Conservation (phyloP, 139 green algal genomes). For the Chlamydomonas asymmetrica region DNA sequence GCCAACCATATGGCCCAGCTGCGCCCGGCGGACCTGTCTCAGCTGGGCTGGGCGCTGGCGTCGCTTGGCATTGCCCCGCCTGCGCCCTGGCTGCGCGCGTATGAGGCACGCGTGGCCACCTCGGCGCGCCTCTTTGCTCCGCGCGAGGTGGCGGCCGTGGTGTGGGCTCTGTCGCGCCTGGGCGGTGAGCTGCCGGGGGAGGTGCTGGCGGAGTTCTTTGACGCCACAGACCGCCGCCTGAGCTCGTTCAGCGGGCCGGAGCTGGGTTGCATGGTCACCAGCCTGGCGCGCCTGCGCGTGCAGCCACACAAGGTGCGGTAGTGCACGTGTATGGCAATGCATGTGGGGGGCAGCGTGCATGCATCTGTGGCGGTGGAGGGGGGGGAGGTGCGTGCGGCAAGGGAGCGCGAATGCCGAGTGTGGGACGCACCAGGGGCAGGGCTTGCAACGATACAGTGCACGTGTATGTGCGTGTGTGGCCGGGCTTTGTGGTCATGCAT, state of each 20-base stretch:
- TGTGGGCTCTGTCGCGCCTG: slow-evolving; percentile 42
- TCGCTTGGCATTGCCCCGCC: slow-evolving; percentile 7
- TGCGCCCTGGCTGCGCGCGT: neutral
- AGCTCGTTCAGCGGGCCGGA: slow-evolving; percentile 40
- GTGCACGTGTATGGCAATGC: slow-evolving; percentile 8
- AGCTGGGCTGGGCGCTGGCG: slow-evolving; percentile 28
- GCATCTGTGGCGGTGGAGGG: too few relatives aligned
- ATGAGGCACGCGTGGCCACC: neutral
- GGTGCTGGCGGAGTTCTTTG: slow-evolving; percentile 39
- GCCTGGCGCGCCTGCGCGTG: slow-evolving; percentile 31
- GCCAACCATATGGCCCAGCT: too few relatives aligned
- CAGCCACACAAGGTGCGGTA: slow-evolving; percentile 12
- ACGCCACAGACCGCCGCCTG: slow-evolving; percentile 34
- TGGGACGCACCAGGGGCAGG: neutral
- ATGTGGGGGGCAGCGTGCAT: neutral
- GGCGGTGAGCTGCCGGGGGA: slow-evolving; percentile 21
- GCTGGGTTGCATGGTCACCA: slow-evolving; percentile 35
- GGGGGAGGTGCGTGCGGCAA: too few relatives aligned
- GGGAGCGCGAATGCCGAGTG: too few relatives aligned
- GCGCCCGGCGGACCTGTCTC: slow-evolving; percentile 12
- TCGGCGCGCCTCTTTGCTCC: slow-evolving; percentile 9
- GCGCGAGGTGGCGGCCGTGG: slow-evolving; percentile 8
- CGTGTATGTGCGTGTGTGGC: slow-evolving; percentile 13
- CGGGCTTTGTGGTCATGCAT: too few relatives aligned
- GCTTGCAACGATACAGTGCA: slow-evolving; percentile 18